Percentiles rank a stretch among this genome's conserved stretches.
Conservation (phyloP, 2,329 filamentous ascomycete species). For the Bipolaris cookei region DNA sequence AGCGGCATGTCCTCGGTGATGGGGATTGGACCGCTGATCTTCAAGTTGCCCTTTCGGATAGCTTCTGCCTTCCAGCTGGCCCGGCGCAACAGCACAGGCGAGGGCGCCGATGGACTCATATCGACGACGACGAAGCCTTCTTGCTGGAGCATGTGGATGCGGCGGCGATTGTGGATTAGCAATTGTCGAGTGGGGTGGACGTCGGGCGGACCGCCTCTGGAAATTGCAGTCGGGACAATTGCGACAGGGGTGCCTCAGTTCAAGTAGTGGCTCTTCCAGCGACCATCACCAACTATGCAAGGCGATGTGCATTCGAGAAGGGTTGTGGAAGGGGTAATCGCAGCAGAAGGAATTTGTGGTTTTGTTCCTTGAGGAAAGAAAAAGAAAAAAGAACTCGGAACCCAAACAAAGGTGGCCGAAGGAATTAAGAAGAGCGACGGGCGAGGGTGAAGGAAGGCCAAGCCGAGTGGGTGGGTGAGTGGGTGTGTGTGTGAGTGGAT, state of each 20-base stretch:
- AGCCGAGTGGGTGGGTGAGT: constrained; percentile 20
- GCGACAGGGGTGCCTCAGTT: constrained; percentile 32
- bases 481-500: constrained; percentile 19
- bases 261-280: constrained; percentile 19
- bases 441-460: neutral
- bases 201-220: constrained; percentile 25
- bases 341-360: constrained; percentile 5
- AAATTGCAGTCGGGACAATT: constrained; percentile 33
- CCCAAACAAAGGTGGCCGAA: constrained; percentile 10
- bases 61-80: constrained; percentile 51
- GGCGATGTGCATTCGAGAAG: constrained; percentile 4
- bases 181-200: constrained; percentile 16
- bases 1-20: constrained; percentile 46
- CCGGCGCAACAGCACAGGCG: constrained; percentile 36
- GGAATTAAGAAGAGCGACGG: constrained; percentile 12
- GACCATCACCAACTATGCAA: constrained; percentile 25
- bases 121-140: constrained; percentile 40
- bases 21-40: constrained; percentile 50
- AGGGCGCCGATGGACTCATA: constrained; percentile 37
- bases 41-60: constrained; percentile 47
- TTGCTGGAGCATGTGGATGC: constrained; percentile 42
- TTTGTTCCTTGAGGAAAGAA: neutral
- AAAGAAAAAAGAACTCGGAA: constrained; percentile 16
- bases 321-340: constrained; percentile 3
- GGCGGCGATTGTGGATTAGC: constrained; percentile 19